Conservation (phyloP, 2,329 filamentous ascomycete genomes). For the Colletotrichum sp. region DNA sequence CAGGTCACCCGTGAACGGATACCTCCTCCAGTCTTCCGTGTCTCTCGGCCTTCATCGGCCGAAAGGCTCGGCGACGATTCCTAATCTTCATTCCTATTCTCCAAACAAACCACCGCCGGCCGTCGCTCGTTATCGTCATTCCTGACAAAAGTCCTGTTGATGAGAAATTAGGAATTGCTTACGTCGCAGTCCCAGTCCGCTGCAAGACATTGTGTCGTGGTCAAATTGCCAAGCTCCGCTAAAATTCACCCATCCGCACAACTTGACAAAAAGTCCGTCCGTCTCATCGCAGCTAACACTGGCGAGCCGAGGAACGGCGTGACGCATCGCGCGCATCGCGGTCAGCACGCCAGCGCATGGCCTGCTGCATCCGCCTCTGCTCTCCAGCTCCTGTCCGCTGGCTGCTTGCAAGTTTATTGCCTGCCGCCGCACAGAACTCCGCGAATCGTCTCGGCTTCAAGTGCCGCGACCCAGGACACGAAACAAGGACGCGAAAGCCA, state of each 20-base stretch:
- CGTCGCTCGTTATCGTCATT: not conserved
- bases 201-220: not conserved
- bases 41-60: not conserved
- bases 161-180: not conserved
- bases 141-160: not conserved
- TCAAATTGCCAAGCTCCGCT: not conserved
- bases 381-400: not conserved
- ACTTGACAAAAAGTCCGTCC: conserved; percentile 6
- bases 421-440: not conserved
- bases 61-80: not conserved
- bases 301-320: not conserved
- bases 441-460: not conserved
- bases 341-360: not conserved
- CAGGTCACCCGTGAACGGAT: not conserved
- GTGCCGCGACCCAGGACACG: conserved; percentile 1
- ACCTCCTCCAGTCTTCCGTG: not conserved
- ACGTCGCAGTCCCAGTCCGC: not conserved
- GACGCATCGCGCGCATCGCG: not conserved
- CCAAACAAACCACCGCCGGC: not conserved
- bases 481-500: conserved; percentile 13
- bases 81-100: not conserved
- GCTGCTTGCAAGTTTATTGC: not conserved
- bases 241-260: not conserved
- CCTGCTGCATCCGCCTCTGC: not conserved
- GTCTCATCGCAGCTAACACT: not conserved